phyloP scores from a whole-genome alignment of 2,329 filamentous ascomycete species.

The Anthostomella pinea region DNA sequence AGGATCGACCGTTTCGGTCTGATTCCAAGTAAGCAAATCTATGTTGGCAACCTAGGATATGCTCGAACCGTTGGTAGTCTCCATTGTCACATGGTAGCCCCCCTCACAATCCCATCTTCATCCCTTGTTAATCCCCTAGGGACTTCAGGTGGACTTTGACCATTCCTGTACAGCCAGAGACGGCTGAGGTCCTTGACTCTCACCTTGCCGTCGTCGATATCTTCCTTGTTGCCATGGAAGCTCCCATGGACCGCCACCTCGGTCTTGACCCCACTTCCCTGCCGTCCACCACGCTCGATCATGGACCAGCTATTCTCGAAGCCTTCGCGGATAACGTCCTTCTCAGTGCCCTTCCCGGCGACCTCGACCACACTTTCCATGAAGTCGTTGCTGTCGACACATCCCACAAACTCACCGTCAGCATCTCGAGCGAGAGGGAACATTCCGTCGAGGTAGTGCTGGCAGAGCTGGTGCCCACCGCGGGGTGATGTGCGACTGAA shows the following conservation, averaged over 20 bases:
- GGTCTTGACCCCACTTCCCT: conserved; percentile 12
- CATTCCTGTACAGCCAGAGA: conserved; percentile 62
- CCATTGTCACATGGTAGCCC: conserved; percentile 14
- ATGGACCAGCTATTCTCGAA: conserved; percentile 48
- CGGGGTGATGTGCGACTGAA: conserved; percentile 51
- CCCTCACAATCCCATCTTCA: conserved; percentile 35
- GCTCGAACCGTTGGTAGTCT: too few species aligned
- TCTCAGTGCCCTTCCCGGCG: conserved; percentile 42
- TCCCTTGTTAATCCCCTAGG: conserved; percentile 36
- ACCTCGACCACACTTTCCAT: conserved; percentile 57
- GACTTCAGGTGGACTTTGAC: conserved; percentile 47
- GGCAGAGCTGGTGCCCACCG: conserved; percentile 57
- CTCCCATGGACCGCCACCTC: conserved; percentile 38
- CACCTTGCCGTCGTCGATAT: conserved; percentile 36
- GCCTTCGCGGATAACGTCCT: conserved; percentile 43
- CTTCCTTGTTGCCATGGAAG: conserved; percentile 22
- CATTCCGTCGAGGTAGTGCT: conserved; percentile 62
- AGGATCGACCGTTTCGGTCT: too few species aligned
- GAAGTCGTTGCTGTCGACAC: conserved; percentile 52
- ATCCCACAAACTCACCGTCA: conserved; percentile 39
- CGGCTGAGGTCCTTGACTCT: conserved; percentile 60
- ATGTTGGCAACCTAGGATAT: too few species aligned
- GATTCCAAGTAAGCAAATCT: too few species aligned
- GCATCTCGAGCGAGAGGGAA: conserved; percentile 50
- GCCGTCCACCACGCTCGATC: conserved; percentile 22